Evolutionary conservation across 164 flowering plant species (phyloP).

Genomic region (Chimonanthus salicifolius): DNA sequence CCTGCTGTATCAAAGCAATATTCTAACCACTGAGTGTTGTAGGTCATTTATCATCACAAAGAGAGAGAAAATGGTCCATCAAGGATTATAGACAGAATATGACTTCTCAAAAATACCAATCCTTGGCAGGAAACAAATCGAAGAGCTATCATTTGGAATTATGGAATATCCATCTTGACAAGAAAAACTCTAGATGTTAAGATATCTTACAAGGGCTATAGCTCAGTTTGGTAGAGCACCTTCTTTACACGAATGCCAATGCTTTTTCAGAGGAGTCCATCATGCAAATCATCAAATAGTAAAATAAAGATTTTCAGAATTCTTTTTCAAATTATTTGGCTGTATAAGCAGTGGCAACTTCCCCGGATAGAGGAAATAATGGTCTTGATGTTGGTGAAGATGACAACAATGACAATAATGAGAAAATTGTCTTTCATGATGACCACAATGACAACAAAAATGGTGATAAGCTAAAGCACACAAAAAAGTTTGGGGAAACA

Average conservation of each 20-base stretch:
- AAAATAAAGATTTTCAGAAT: too few relatives aligned
- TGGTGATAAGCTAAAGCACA: too few relatives aligned
- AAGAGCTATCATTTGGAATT: background rate
- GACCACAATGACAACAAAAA: too few relatives aligned
- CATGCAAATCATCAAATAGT: too few relatives aligned
- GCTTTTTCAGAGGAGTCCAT: background rate
- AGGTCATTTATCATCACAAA: conserved; percentile 5
- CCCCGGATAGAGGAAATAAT: too few relatives aligned
- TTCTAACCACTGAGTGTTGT: conserved; percentile 5
- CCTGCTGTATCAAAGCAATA: background rate
- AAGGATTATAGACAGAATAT: background rate
- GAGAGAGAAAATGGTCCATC: background rate
- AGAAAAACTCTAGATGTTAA: background rate
- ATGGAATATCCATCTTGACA: background rate
- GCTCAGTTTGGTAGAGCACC: conserved; percentile 7
- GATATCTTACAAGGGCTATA: background rate
- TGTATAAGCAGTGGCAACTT: too few relatives aligned
- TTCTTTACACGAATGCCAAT: background rate
- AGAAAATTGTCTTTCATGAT: too few relatives aligned
- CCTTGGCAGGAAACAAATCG: background rate
- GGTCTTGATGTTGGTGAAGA: too few relatives aligned
- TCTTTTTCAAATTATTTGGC: too few relatives aligned
- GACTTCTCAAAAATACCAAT: background rate
- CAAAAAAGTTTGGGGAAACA: too few relatives aligned
- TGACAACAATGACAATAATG: too few relatives aligned